These are phyloP conservation scores for Oryza brachyantha DNA, from an alignment of 176 grass and related monocot species.

Conservation along the genomic window DNA sequence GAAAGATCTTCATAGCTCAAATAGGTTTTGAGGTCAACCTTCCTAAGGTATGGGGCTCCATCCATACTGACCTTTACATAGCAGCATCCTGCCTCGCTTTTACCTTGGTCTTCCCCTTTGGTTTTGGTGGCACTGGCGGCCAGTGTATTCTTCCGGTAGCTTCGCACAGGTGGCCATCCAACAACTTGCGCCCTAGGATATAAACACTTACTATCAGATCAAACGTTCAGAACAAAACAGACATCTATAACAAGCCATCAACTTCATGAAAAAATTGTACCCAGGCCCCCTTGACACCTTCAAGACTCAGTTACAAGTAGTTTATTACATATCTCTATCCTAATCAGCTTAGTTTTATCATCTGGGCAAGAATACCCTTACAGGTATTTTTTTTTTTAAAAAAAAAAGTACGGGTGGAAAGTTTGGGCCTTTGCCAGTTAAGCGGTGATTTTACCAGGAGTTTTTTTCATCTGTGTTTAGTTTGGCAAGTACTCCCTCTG, in stretches of 20 bases:
- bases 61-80: slow-evolving; percentile 87
- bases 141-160: slow-evolving; percentile 66
- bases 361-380: background rate
- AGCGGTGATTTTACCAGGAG: background rate
- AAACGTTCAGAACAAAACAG: background rate
- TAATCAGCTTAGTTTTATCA: background rate
- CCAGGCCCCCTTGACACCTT: background rate
- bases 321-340: background rate
- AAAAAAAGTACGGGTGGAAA: no score
- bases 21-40: slow-evolving; percentile 79
- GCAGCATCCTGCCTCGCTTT: slow-evolving; percentile 47
- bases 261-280: background rate
- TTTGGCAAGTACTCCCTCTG: background rate
- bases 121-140: slow-evolving; percentile 43
- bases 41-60: slow-evolving; percentile 72
- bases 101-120: slow-evolving; percentile 41
- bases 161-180: slow-evolving; percentile 70
- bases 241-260: background rate
- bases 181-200: slow-evolving; percentile 64
- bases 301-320: background rate
- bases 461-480: background rate
- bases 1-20: slow-evolving; percentile 68
- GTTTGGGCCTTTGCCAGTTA: background rate
- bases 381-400: no score
- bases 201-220: slow-evolving; percentile 5